These are phyloP conservation scores for Talaromyces pinophilus DNA, from an alignment of 2,329 filamentous ascomycete species.

Conservation along the genomic window DNA sequence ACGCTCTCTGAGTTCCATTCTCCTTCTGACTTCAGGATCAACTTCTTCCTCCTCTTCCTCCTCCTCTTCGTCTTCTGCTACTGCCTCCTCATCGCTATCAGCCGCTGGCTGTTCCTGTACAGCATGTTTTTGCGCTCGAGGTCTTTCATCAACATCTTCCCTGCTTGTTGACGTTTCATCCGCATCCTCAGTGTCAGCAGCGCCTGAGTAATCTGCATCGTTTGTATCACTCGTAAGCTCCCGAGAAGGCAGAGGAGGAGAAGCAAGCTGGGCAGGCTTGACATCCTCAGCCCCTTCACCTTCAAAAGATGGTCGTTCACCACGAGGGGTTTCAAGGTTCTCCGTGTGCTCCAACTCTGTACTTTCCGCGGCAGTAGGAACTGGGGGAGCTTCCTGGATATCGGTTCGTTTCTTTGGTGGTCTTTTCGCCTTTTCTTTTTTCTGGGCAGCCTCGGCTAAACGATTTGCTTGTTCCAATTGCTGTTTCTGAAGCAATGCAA, in stretches of 20 bases:
- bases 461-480: constrained; percentile 85
- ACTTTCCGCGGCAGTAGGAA: constrained; percentile 28
- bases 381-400: constrained; percentile 45
- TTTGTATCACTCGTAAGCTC: constrained; percentile 64
- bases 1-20: constrained; percentile 83
- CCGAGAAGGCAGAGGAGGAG: constrained; percentile 46
- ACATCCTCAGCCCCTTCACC: constrained; percentile 28
- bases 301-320: constrained; percentile 37
- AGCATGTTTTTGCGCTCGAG: constrained; percentile 26
- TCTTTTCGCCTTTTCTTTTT: constrained; percentile 86
- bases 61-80: constrained; percentile 57
- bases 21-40: constrained; percentile 81
- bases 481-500: constrained; percentile 89
- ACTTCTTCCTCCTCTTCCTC: constrained; percentile 82
- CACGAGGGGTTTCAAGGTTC: constrained; percentile 36
- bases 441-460: constrained; percentile 73
- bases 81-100: constrained; percentile 43
- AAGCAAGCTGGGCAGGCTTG: constrained; percentile 30
- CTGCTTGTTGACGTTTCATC: constrained; percentile 66
- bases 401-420: constrained; percentile 64
- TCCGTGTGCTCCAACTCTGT: constrained; percentile 35
- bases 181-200: constrained; percentile 64
- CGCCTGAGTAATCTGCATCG: constrained; percentile 65
- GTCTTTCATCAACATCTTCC: constrained; percentile 70
- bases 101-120: constrained; percentile 49